phyloP scores from a whole-genome alignment of 148 eudicot genomes.

The Camellia granthamiana region DNA sequence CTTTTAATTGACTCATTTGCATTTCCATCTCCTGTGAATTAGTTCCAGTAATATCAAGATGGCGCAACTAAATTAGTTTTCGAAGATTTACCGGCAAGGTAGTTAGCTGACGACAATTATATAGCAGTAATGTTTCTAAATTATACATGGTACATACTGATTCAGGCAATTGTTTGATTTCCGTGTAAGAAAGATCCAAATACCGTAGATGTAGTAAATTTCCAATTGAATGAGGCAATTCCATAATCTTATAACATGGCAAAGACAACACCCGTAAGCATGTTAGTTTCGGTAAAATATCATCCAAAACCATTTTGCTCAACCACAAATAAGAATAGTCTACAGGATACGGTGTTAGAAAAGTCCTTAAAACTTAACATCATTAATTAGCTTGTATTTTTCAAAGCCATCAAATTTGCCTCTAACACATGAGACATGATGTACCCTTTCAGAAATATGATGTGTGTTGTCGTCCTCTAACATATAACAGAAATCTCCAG shows the following conservation, averaged over 20 bases:
- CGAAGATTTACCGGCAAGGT: background rate
- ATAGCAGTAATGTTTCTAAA: background rate
- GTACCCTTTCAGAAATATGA: background rate
- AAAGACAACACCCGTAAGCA: background rate
- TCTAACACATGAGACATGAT: background rate
- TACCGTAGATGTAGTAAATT: background rate
- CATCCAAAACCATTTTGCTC: background rate
- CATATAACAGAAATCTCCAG: background rate
- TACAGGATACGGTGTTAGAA: background rate
- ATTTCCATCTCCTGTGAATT: conserved; percentile 6
- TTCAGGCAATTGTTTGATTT: background rate
- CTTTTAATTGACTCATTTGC: background rate
- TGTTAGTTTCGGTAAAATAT: background rate
- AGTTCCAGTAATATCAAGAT: background rate
- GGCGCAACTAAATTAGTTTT: background rate
- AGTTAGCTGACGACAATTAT: background rate
- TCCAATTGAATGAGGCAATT: background rate
- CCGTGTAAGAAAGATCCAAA: background rate
- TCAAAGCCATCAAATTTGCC: background rate
- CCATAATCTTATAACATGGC: background rate
- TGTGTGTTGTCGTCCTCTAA: background rate
- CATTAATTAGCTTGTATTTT: background rate
- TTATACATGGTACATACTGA: background rate
- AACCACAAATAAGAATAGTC: no score
- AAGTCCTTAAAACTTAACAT: background rate